phyloP scores from a whole-genome alignment of 345 rosid species.

The Pugionium cornutum region DNA sequence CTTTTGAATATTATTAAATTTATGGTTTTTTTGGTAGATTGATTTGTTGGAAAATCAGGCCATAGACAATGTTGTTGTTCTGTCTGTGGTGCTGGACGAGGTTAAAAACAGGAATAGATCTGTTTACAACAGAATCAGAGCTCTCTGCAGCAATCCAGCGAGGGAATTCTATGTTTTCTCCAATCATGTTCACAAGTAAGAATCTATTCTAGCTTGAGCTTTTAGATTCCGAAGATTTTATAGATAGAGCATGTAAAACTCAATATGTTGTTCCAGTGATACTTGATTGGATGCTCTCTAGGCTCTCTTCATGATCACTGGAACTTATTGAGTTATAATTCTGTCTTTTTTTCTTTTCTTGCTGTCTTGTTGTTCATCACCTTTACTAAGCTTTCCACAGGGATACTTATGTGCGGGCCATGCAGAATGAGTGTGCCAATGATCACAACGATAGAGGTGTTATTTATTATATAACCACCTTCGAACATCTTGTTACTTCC shows the following conservation, averaged over 20 bases:
- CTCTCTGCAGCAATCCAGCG: constrained; percentile 71
- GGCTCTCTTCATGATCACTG: constrained; percentile 1
- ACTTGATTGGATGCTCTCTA: background rate
- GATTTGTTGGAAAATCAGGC: constrained; percentile 96
- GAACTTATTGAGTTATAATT: background rate
- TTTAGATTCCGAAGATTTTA: background rate
- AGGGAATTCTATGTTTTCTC: constrained; percentile 79
- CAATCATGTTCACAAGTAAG: constrained; percentile 92
- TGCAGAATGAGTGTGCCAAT: constrained; percentile 84
- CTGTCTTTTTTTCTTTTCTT: too few species aligned
- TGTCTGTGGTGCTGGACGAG: constrained; percentile 82
- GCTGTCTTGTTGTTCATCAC: background rate
- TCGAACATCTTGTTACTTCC: background rate
- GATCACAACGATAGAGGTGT: constrained; percentile 96
- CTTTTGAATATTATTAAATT: background rate
- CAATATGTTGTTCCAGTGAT: background rate
- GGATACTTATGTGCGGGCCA: constrained; percentile 79
- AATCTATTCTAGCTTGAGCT: background rate
- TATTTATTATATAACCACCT: constrained; percentile 2
- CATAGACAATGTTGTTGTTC: constrained; percentile 77
- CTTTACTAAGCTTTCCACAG: constrained; percentile 40
- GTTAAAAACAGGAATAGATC: constrained; percentile 86
- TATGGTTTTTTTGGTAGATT: constrained; percentile 46
- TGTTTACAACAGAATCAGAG: constrained; percentile 71
- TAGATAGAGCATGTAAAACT: background rate